A percentile compares a stretch with the other conserved stretches of the same genome.
Conservation (phyloP, 352 stramenopile species). For the Phytophthora tubulina region DNA sequence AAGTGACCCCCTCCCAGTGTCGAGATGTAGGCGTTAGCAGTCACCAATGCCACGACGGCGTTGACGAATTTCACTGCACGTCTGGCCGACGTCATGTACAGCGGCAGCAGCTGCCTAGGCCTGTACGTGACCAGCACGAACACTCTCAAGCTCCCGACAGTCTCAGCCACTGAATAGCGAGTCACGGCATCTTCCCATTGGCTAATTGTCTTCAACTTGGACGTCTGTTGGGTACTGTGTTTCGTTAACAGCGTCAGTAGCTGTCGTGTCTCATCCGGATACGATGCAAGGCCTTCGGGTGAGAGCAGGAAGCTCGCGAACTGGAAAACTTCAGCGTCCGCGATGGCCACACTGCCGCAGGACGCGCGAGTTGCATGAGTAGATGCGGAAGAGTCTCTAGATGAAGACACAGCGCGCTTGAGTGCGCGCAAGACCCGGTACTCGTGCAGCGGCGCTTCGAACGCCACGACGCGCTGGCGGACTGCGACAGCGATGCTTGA, state of each 20-base stretch:
- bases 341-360: slow-evolving; percentile 43
- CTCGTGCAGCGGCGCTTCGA: slow-evolving; percentile 55
- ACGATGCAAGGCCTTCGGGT: slow-evolving; percentile 17
- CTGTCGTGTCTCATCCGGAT: slow-evolving; percentile 43
- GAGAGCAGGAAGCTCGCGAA: slow-evolving; percentile 45
- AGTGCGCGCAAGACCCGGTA: slow-evolving; percentile 30
- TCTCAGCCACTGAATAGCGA: slow-evolving; percentile 33
- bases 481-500: slow-evolving; percentile 45
- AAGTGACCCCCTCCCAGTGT: slow-evolving; percentile 86
- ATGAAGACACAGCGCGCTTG: slow-evolving; percentile 14
- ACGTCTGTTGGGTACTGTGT: slow-evolving; percentile 2
- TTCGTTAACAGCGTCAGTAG: slow-evolving; percentile 16
- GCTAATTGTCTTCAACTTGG: slow-evolving; percentile 12
- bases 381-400: background rate
- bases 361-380: background rate
- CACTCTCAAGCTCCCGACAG: background rate
- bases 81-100: slow-evolving; percentile 73
- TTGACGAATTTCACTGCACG: slow-evolving; percentile 75
- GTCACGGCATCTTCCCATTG: slow-evolving; percentile 32
- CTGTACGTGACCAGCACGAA: slow-evolving; percentile 61
- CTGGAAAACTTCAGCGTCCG: slow-evolving; percentile 50
- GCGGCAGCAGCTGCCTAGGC: slow-evolving; percentile 51
- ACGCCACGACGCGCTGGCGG: slow-evolving; percentile 49
- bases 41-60: slow-evolving; percentile 77
- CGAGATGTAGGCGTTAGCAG: slow-evolving; percentile 87